Percentiles rank a stretch among this genome's conserved stretches.
Evolutionary conservation across 768 basidiomycete species (phyloP).

Genomic region (Suillus bovinus): DNA sequence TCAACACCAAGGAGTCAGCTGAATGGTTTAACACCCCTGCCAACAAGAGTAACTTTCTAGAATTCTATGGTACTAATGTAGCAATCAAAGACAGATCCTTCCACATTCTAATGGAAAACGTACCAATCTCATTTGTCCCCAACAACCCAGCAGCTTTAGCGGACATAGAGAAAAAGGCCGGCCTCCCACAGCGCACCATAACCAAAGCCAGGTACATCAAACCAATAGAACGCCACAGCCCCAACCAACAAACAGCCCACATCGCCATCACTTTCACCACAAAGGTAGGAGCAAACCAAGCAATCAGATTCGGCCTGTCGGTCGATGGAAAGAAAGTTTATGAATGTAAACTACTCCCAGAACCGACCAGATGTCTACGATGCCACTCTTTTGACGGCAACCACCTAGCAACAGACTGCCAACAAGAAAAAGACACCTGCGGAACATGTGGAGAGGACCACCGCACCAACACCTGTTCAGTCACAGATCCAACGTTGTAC

Average conservation of each 20-base stretch:
- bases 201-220: conserved; percentile 28
- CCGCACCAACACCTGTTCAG: no score
- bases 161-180: conserved; percentile 18
- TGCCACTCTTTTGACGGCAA: no score
- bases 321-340: conserved; percentile 17
- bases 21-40: conserved; percentile 17
- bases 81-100: conserved; percentile 2
- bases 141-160: neutral
- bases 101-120: conserved; percentile 19
- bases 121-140: conserved; percentile 22
- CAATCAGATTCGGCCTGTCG: conserved; percentile 20
- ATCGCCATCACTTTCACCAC: conserved; percentile 22
- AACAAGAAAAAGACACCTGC: no score
- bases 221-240: conserved; percentile 9
- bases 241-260: conserved; percentile 25
- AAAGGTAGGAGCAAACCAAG: conserved; percentile 25
- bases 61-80: neutral
- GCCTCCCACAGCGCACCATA: conserved; percentile 15
- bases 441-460: no score
- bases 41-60: conserved; percentile 11
- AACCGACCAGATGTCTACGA: no score
- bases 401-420: no score
- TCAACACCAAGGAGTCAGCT: conserved; percentile 11
- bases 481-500: no score
- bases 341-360: conserved; percentile 11